Evolutionary conservation across 352 stramenopile genomes (phyloP), one percentile per base, ranked within the genome.

Genomic region (Phytophthora fragariaefolia): DNA sequence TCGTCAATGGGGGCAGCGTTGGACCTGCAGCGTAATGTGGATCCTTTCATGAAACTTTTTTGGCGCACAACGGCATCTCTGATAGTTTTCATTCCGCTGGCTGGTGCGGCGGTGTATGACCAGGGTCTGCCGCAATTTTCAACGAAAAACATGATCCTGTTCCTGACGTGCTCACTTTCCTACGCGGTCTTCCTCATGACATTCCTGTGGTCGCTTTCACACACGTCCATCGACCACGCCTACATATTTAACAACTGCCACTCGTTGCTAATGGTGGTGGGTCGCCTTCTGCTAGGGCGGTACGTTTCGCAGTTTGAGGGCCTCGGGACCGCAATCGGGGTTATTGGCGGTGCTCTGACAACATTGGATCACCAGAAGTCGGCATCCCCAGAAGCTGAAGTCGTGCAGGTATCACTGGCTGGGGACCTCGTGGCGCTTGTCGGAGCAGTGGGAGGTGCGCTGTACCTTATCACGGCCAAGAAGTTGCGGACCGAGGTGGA

Each of bases 191-290:
- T 91, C 60, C 66, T 93, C 34, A 90, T 86, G 78, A 94, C 85
- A 28, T 94, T 93, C 58, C 51, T 96, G 32, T 92, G 85, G 82
- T 79, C 87, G 12, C 64, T 96, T 15, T 78, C 74, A 34, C 82
- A 89, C 66, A 94, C 87, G 46, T 94, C 85, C 6, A 90, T 92
- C 59, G 81, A 85, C 47, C 85, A 93, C 63, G 87, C 84, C 57
- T 94, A 92, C 56, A 93, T 94, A 63, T 93, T 94, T 79, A 94
- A 96, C 74, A 96, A 94, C 57, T 92, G 84, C 57, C 87, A 94
- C 63, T 94, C 85, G 59, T 66, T 94, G 49, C 74, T 94, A 22
- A 90, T 96, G 74, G 81, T 96, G 17, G 63, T 93, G 2, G 79
- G 80, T 0, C 82, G 84, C 3, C 53, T 92, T 18, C 30, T 89